Evolutionary conservation across 208 protist species (phyloP).

Genomic region (Leishmania mexicana): DNA sequence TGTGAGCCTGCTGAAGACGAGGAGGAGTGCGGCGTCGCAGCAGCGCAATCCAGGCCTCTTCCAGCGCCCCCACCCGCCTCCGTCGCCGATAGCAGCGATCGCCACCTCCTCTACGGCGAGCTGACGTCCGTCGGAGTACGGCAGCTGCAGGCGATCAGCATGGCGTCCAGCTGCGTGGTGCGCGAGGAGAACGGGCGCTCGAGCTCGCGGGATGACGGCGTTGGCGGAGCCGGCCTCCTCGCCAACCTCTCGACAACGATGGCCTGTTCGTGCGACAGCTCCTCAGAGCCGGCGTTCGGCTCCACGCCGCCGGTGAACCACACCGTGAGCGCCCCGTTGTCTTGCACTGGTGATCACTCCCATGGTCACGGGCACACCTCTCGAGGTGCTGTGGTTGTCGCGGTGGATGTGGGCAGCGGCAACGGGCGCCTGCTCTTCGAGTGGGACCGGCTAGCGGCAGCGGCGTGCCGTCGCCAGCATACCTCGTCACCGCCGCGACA

Average conservation of each 20-base stretch:
- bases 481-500: slow-evolving; percentile 1
- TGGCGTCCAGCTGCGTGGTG: slow-evolving; percentile 21
- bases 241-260: neutral
- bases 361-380: neutral
- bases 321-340: neutral
- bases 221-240: neutral
- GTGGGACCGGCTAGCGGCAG: slow-evolving; percentile 55
- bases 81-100: slow-evolving; percentile 3
- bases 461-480: slow-evolving; percentile 20
- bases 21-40: neutral
- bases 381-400: slow-evolving; percentile 34
- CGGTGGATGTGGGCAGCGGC: slow-evolving; percentile 67
- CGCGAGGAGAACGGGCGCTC: slow-evolving; percentile 12
- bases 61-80: neutral
- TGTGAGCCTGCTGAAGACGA: neutral
- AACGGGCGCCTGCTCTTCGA: slow-evolving; percentile 80
- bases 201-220: slow-evolving; percentile 8
- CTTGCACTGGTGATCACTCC: neutral
- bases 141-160: slow-evolving; percentile 52
- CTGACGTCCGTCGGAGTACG: slow-evolving; percentile 66
- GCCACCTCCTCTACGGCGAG: slow-evolving; percentile 71
- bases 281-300: neutral
- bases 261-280: neutral
- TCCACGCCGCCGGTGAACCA: neutral
- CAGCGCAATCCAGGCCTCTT: neutral